Evolutionary conservation across 495 filamentous ascomycete genomes (phyloP).

Genomic region (Neurospora sp.): DNA sequence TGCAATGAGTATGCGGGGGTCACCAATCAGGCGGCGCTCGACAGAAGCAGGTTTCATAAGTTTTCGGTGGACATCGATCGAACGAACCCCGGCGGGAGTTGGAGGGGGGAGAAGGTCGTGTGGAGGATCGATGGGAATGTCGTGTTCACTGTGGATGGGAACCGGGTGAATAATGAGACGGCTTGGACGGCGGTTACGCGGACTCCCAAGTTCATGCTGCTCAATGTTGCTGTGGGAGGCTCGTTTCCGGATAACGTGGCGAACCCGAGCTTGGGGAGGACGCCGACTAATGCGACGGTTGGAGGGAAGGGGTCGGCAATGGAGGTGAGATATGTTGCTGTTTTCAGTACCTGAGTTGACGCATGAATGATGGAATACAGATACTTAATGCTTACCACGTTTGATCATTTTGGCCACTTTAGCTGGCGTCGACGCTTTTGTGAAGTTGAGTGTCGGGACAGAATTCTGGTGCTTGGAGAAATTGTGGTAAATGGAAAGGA

Average conservation of each 20-base stretch:
- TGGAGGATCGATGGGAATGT: constrained; percentile 31
- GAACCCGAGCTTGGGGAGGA: neutral
- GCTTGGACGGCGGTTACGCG: constrained; percentile 30
- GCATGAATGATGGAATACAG: neutral
- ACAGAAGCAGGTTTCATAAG: constrained; percentile 29
- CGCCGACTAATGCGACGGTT: constrained; percentile 5
- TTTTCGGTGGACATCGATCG: constrained; percentile 33
- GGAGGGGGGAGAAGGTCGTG: constrained; percentile 30
- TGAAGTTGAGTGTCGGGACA: neutral
- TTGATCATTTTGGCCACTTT: neutral
- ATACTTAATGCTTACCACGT: neutral
- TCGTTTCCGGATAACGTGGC: constrained; percentile 13
- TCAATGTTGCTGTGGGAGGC: constrained; percentile 41
- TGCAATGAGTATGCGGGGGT: constrained; percentile 36
- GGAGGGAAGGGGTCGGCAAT: constrained; percentile 4
- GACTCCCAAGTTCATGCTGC: constrained; percentile 25
- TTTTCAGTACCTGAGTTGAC: constrained; percentile 6
- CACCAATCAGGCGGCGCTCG: constrained; percentile 12
- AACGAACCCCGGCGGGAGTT: constrained; percentile 14
- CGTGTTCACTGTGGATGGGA: constrained; percentile 22
- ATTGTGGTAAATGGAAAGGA: neutral
- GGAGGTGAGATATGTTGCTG: constrained; percentile 11
- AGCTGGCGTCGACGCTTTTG: neutral
- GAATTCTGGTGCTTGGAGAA: neutral
- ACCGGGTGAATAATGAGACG: constrained; percentile 18